These are phyloP conservation scores for Tympanopsis confertula DNA, from an alignment of 2,329 filamentous ascomycete species.

Conservation along the genomic window DNA sequence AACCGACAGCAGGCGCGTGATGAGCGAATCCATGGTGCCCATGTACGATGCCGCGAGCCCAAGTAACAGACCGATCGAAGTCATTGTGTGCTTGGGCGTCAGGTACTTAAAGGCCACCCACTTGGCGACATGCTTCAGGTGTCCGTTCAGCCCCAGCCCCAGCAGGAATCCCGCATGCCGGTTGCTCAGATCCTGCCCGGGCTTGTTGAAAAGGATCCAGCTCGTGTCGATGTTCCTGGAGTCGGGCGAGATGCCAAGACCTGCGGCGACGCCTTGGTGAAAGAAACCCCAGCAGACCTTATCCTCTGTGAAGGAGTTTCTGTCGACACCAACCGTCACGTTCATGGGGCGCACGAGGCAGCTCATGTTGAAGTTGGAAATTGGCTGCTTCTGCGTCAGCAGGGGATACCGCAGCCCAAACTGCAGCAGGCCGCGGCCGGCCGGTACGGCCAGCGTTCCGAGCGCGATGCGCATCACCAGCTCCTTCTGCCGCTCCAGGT, in stretches of 20 bases:
- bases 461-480: conserved; percentile 76
- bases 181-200: conserved; percentile 73
- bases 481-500: conserved; percentile 85
- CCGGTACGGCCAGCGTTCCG: conserved; percentile 77
- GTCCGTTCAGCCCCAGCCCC: conserved; percentile 83
- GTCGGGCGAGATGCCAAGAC: conserved; percentile 76
- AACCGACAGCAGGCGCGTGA: conserved; percentile 84
- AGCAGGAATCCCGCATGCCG: conserved; percentile 91
- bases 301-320: conserved; percentile 77
- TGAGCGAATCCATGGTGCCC: conserved; percentile 92
- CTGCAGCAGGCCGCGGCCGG: conserved; percentile 76
- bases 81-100: conserved; percentile 99
- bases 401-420: conserved; percentile 80
- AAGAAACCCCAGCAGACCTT: conserved; percentile 99
- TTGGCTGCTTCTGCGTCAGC: conserved; percentile 81
- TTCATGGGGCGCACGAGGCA: conserved; percentile 87
- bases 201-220: conserved; percentile 98
- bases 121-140: conserved; percentile 86
- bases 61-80: conserved; percentile 85
- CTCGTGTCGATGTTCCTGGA: conserved; percentile 94
- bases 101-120: conserved; percentile 99
- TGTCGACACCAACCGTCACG: conserved; percentile 86
- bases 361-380: conserved; percentile 81
- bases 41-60: conserved; percentile 88
- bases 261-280: conserved; percentile 88